These are phyloP conservation scores for Cladosporium austrohemisphaericum DNA, from an alignment of 2,329 filamentous ascomycete species.

Conservation along the genomic window DNA sequence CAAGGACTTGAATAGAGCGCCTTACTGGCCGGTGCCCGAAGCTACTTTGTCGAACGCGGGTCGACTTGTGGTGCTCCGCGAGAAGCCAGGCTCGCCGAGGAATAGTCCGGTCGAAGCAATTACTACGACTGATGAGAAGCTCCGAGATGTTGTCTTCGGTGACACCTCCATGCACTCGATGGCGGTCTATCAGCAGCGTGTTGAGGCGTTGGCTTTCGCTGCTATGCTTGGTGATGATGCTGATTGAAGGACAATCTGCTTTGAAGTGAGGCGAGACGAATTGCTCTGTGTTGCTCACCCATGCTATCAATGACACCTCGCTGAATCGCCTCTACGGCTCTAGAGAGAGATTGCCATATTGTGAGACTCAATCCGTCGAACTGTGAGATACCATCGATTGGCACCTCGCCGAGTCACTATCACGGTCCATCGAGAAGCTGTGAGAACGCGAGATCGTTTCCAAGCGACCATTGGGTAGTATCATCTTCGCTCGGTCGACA, in stretches of 20 bases:
- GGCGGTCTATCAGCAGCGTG: constrained; percentile 68
- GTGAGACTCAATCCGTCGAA: no score
- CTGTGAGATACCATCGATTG: no score
- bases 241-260: background rate
- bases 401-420: no score
- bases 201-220: constrained; percentile 67
- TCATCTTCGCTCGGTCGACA: no score
- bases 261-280: no score
- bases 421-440: no score
- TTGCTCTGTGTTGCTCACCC: background rate
- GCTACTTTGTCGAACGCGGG: constrained; percentile 68
- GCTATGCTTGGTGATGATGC: constrained; percentile 18
- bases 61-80: constrained; percentile 61
- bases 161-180: constrained; percentile 79
- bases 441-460: no score
- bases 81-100: constrained; percentile 33
- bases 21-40: constrained; percentile 62
- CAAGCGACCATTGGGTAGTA: no score
- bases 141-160: constrained; percentile 72
- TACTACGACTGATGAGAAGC: constrained; percentile 62
- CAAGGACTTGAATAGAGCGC: constrained; percentile 16
- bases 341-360: no score
- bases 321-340: no score
- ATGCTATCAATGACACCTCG: background rate
- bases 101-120: constrained; percentile 60